These are phyloP conservation scores for Tetrapyrgos nigripes DNA, from an alignment of 1,284 basidiomycete genomes.

Conservation along the genomic window DNA sequence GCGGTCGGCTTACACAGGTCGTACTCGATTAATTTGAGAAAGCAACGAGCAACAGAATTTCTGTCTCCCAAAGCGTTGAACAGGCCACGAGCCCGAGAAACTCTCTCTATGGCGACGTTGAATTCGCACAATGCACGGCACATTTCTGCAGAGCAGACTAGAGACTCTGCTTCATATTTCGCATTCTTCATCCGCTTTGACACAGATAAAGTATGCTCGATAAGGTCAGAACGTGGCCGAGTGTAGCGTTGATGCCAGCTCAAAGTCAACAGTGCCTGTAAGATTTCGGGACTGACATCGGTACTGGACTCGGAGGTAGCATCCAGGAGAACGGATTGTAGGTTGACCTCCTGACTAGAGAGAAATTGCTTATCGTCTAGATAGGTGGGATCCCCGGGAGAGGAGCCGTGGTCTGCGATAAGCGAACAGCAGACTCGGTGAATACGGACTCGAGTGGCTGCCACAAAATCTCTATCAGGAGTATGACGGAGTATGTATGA, in stretches of 20 bases:
- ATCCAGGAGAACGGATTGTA: background rate
- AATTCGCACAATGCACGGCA: background rate
- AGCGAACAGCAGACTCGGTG: slow-evolving; percentile 15
- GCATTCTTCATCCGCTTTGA: background rate
- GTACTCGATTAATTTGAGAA: background rate
- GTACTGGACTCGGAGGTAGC: background rate
- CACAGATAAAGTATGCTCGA: background rate
- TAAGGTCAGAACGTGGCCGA: background rate
- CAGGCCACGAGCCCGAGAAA: background rate
- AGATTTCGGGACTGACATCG: background rate
- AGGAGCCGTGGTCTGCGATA: background rate
- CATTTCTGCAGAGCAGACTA: background rate
- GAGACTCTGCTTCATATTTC: background rate
- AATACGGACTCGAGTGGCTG: slow-evolving; percentile 12
- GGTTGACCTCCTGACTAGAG: background rate
- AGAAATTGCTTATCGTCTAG: background rate
- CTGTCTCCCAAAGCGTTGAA: background rate
- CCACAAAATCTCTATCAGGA: background rate
- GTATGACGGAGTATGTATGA: slow-evolving; percentile 25
- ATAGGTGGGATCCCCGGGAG: background rate
- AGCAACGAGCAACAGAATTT: background rate
- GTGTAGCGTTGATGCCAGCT: slow-evolving; percentile 5
- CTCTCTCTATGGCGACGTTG: background rate
- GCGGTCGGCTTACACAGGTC: background rate
- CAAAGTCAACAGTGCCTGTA: background rate